Conservation (phyloP, 371 early-diverging fungal species). For the Apophysomyces trapeziformis region DNA sequence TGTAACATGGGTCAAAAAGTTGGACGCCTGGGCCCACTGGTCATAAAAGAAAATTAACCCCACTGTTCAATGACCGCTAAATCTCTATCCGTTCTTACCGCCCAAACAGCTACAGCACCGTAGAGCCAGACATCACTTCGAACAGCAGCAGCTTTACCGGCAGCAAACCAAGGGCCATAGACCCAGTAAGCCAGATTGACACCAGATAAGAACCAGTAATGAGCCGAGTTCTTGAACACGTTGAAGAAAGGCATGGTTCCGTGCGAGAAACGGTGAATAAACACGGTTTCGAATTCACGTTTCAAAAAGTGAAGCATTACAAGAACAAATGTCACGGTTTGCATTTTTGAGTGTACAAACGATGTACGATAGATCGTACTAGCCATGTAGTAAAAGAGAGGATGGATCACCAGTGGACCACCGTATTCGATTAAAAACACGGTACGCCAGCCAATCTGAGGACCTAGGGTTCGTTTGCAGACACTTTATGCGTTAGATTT, state of each 20-base stretch:
- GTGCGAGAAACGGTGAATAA: constrained; percentile 93
- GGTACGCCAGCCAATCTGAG: constrained; percentile 93
- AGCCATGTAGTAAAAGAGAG: constrained; percentile 79
- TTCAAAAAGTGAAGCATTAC: constrained; percentile 89
- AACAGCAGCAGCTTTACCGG: constrained; percentile 53
- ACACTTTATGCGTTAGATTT: not conserved
- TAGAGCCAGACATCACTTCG: constrained; percentile 61
- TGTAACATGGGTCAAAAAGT: constrained; percentile 83
- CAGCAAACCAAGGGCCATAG: constrained; percentile 75
- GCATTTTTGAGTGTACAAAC: constrained; percentile 73
- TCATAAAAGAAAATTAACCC: not conserved
- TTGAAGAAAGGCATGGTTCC: constrained; percentile 95
- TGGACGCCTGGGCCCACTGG: constrained; percentile 84
- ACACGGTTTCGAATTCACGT: constrained; percentile 92
- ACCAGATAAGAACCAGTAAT: constrained; percentile 94
- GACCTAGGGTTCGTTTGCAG: constrained; percentile 53
- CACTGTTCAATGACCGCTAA: not conserved
- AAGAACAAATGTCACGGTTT: constrained; percentile 66
- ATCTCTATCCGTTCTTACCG: constrained; percentile 47
- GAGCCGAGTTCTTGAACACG: constrained; percentile 94
- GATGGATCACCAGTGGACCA: constrained; percentile 91
- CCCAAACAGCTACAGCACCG: constrained; percentile 66
- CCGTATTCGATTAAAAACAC: constrained; percentile 95
- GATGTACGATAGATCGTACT: constrained; percentile 60
- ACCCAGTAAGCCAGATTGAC: constrained; percentile 85